Evolutionary conservation across 305 asterid genomes (phyloP).

Genomic region (Striga hermonthica): DNA sequence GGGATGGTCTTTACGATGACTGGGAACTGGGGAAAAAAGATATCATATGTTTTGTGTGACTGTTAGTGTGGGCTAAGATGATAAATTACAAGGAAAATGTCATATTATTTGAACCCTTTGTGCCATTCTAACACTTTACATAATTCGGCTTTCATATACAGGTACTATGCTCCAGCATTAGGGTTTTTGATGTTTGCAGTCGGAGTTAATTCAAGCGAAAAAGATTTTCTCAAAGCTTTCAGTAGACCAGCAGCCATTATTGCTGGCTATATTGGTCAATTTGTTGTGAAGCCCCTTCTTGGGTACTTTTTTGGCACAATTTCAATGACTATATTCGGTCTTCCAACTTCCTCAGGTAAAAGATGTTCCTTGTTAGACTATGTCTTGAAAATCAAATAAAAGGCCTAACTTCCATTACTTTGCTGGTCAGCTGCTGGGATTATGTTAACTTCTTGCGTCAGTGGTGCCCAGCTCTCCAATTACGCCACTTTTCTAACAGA

Average conservation of each 20-base stretch:
- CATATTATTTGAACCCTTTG: conserved; percentile 3
- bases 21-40: too few relatives aligned
- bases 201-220: conserved; percentile 89
- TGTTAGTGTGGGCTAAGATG: not conserved
- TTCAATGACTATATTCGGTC: conserved; percentile 60
- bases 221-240: conserved; percentile 91
- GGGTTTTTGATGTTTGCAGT: conserved; percentile 98
- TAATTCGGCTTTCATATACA: conserved; percentile 34
- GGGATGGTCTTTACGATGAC: too few relatives aligned
- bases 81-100: not conserved
- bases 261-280: conserved; percentile 87
- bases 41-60: not conserved
- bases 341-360: conserved; percentile 84
- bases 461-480: conserved; percentile 95
- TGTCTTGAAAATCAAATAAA: conserved; percentile 16
- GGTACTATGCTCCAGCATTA: conserved; percentile 96
- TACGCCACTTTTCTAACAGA: conserved; percentile 89
- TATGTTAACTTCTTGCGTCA: conserved; percentile 88
- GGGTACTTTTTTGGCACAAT: conserved; percentile 80
- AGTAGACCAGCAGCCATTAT: conserved; percentile 67
- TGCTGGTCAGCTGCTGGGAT: conserved; percentile 75
- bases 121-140: conserved; percentile 9
- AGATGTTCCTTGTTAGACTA: not conserved
- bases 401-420: conserved; percentile 26
- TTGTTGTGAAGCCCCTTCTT: conserved; percentile 75